Percentiles rank a stretch among this genome's conserved stretches.
These are phyloP conservation scores for Colletotrichum liaoningense DNA, from an alignment of 2,329 filamentous ascomycete species.

Conservation along the genomic window DNA sequence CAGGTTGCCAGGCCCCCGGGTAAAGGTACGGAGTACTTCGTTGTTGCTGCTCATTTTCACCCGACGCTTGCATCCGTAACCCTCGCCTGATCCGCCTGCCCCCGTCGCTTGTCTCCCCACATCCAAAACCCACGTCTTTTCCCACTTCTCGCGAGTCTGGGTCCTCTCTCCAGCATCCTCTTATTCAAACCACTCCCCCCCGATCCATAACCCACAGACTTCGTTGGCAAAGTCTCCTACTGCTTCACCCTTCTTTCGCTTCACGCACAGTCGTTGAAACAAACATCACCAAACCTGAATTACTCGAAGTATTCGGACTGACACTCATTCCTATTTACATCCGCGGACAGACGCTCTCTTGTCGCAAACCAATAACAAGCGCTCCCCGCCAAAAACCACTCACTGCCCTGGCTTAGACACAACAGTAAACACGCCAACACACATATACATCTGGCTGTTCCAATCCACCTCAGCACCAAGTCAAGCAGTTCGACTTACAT, in stretches of 20 bases:
- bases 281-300: conserved; percentile 42
- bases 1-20: not conserved
- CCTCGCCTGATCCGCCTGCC: not conserved
- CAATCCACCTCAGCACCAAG: not conserved
- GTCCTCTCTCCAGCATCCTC: conserved; percentile 12
- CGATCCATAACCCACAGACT: conserved; percentile 48
- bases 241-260: not conserved
- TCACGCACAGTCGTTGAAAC: conserved; percentile 34
- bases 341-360: conserved; percentile 34
- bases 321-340: conserved; percentile 35
- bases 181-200: conserved; percentile 32
- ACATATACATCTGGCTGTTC: conserved; percentile 18
- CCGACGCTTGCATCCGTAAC: not conserved
- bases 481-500: not conserved
- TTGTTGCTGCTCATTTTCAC: conserved; percentile 6
- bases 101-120: conserved; percentile 18
- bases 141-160: conserved; percentile 5
- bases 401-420: conserved; percentile 23
- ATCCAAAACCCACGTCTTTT: conserved; percentile 25
- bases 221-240: conserved; percentile 67
- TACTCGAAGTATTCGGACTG: conserved; percentile 45
- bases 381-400: conserved; percentile 10
- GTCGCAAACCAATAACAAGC: conserved; percentile 36
- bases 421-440: conserved; percentile 8
- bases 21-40: not conserved